phyloP scores from a whole-genome alignment of 1,139 yeast genomes.

The Lizanozyma gosingica region DNA sequence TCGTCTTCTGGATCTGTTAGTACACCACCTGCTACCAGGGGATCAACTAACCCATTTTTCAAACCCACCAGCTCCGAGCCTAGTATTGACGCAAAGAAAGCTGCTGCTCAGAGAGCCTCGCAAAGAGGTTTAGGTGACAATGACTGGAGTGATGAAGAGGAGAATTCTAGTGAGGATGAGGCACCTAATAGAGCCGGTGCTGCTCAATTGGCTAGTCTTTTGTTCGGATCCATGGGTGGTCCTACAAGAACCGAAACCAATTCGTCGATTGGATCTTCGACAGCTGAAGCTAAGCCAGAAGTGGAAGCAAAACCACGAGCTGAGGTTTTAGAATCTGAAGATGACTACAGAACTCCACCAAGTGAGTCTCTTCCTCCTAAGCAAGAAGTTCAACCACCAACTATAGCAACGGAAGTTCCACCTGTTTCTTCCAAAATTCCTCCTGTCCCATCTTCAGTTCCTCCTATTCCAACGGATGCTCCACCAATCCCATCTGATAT shows the following conservation, averaged over 20 bases:
- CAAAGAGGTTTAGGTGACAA: constrained; percentile 49
- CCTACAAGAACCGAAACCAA: constrained; percentile 18
- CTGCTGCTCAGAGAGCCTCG: constrained; percentile 55
- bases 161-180: constrained; percentile 41
- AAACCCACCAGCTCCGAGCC: constrained; percentile 29
- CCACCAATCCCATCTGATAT: constrained; percentile 4
- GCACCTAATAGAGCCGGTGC: constrained; percentile 46
- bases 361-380: constrained; percentile 9
- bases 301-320: constrained; percentile 1
- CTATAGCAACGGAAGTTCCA: constrained; percentile 10
- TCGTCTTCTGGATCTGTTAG: constrained; percentile 4
- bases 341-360: constrained; percentile 6
- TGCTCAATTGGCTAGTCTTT: constrained; percentile 51
- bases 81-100: constrained; percentile 42
- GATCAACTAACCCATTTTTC: constrained; percentile 40
- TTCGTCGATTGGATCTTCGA: constrained; percentile 9
- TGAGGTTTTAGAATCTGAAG: not conserved
- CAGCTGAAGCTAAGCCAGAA: constrained; percentile 4
- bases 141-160: constrained; percentile 59
- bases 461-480: constrained; percentile 10
- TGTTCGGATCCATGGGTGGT: constrained; percentile 55
- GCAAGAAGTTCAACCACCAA: constrained; percentile 10
- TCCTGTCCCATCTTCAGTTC: constrained; percentile 5
- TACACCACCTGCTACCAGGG: constrained; percentile 6
- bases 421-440: constrained; percentile 14